Evolutionary conservation across 1,284 basidiomycete genomes (phyloP).

Genomic region (Sanguinoderma infundibulare): DNA sequence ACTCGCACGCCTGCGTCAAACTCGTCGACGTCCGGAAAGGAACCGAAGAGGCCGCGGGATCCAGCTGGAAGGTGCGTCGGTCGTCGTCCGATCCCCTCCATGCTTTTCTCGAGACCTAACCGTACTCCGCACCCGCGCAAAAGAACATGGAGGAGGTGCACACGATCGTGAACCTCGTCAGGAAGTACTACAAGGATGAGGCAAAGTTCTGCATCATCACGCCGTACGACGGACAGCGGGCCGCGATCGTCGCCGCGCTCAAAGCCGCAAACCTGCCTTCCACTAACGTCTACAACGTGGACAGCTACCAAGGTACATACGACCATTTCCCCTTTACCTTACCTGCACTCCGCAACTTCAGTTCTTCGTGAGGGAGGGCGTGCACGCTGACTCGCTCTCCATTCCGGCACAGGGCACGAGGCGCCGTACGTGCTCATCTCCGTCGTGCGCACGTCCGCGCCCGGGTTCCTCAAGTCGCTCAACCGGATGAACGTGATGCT

Average conservation of each 20-base stretch:
- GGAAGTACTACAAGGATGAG: slow-evolving; percentile 31
- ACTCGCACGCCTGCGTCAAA: slow-evolving; percentile 27
- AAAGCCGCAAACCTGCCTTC: slow-evolving; percentile 43
- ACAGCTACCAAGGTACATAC: slow-evolving; percentile 65
- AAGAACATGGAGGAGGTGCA: slow-evolving; percentile 50
- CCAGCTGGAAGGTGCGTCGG: slow-evolving; percentile 47
- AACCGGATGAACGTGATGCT: slow-evolving; percentile 72
- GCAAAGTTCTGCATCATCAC: slow-evolving; percentile 63
- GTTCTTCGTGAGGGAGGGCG: too few species aligned
- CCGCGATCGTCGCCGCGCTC: slow-evolving; percentile 51
- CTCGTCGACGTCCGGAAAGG: slow-evolving; percentile 50
- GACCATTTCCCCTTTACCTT: slow-evolving; percentile 2
- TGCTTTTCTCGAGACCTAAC: too few species aligned
- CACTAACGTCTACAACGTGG: slow-evolving; percentile 57
- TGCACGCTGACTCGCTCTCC: neutral
- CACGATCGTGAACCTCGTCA: slow-evolving; percentile 44
- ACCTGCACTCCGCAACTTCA: too few species aligned
- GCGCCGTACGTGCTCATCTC: slow-evolving; percentile 62
- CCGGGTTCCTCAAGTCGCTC: slow-evolving; percentile 62
- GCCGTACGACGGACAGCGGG: slow-evolving; percentile 71
- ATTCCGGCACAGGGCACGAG: slow-evolving; percentile 31
- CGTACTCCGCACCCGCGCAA: too few species aligned
- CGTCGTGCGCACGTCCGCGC: slow-evolving; percentile 57
- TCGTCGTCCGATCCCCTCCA: neutral
- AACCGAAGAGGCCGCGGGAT: slow-evolving; percentile 39